A percentile compares a stretch with the other conserved stretches of the same genome.
phyloP scores from a whole-genome alignment of 768 basidiomycete genomes.

The Psilocybe sp. region DNA sequence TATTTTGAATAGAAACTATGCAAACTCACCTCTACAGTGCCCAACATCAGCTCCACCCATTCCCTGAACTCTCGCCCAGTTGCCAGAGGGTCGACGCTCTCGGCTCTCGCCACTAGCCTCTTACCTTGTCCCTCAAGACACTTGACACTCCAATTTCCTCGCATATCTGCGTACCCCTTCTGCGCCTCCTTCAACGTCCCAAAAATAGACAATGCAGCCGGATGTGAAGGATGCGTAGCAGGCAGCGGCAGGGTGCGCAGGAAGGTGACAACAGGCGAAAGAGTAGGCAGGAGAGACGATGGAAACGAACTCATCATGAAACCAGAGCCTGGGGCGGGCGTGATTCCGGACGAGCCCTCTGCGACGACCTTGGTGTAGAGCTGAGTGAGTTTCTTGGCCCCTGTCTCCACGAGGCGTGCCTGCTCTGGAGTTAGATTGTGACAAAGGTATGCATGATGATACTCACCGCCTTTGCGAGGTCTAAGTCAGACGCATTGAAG shows the following conservation, averaged over 20 bases:
- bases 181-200: slow-evolving; percentile 73
- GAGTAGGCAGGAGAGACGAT: slow-evolving; percentile 43
- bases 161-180: slow-evolving; percentile 83
- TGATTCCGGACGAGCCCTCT: slow-evolving; percentile 77
- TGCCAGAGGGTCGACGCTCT: slow-evolving; percentile 60
- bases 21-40: slow-evolving; percentile 58
- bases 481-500: slow-evolving; percentile 62
- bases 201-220: slow-evolving; percentile 63
- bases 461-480: slow-evolving; percentile 52
- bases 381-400: slow-evolving; percentile 78
- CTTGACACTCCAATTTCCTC: slow-evolving; percentile 74
- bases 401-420: slow-evolving; percentile 80
- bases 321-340: slow-evolving; percentile 57
- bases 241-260: slow-evolving; percentile 74
- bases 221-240: slow-evolving; percentile 80
- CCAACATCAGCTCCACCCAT: slow-evolving; percentile 66
- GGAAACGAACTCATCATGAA: slow-evolving; percentile 56
- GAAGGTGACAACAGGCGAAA: slow-evolving; percentile 65
- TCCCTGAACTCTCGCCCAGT: slow-evolving; percentile 70
- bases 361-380: slow-evolving; percentile 88
- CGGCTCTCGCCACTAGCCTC: slow-evolving; percentile 66
- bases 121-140: slow-evolving; percentile 72
- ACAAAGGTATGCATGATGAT: not conserved
- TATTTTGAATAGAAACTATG: not conserved
- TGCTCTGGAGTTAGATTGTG: slow-evolving; percentile 9